Percentiles rank a stretch among this genome's conserved stretches.
These are phyloP conservation scores for Colletotrichum tabaci DNA, from an alignment of 2,329 filamentous ascomycete genomes.

Conservation along the genomic window DNA sequence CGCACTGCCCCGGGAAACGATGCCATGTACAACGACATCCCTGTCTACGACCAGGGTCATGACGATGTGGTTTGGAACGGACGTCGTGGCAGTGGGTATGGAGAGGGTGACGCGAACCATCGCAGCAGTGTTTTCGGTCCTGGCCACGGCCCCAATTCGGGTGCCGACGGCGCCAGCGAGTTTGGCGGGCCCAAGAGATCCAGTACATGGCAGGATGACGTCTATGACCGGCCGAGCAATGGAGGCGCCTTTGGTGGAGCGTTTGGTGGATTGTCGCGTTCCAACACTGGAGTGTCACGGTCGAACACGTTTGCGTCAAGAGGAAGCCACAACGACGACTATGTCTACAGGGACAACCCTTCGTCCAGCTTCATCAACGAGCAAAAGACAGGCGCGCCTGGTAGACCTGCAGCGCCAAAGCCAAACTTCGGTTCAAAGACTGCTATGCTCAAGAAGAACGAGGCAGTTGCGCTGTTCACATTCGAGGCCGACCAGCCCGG, in stretches of 20 bases:
- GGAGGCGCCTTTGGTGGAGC: constrained; percentile 50
- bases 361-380: constrained; percentile 47
- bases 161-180: constrained; percentile 56
- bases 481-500: constrained; percentile 96
- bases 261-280: constrained; percentile 57
- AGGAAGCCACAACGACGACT: constrained; percentile 61
- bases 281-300: constrained; percentile 66
- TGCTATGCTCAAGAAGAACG: constrained; percentile 75
- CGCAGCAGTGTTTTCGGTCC: constrained; percentile 55
- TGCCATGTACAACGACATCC: constrained; percentile 92
- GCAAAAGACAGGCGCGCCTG: constrained; percentile 71
- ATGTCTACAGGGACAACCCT: constrained; percentile 67
- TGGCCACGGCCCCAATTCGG: constrained; percentile 15
- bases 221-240: constrained; percentile 73
- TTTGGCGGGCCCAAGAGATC: constrained; percentile 73
- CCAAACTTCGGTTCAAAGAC: constrained; percentile 81
- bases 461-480: constrained; percentile 91
- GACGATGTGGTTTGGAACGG: constrained; percentile 91
- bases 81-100: constrained; percentile 77
- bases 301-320: constrained; percentile 67
- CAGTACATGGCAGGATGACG: constrained; percentile 82
- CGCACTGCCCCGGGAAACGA: constrained; percentile 65
- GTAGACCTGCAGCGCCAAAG: constrained; percentile 88
- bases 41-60: constrained; percentile 87
- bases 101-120: constrained; percentile 69